Evolutionary conservation across 345 rosid genomes (phyloP).

Genomic region (Boechera divaricarpa): DNA sequence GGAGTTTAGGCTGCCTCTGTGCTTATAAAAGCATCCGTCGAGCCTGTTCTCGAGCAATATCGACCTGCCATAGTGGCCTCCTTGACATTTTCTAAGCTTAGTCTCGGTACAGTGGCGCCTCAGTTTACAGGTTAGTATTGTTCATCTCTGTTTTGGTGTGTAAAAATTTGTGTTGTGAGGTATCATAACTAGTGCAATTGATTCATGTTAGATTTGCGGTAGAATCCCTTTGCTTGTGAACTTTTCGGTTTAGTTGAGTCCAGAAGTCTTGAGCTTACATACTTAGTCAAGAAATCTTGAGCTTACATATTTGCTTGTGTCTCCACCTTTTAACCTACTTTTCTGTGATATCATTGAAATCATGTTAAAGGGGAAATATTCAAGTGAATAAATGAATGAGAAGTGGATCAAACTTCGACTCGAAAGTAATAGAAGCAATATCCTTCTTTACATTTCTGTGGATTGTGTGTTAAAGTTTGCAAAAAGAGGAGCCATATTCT

Average conservation of each 20-base stretch:
- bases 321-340: constrained; percentile 2
- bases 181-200: constrained; percentile 6
- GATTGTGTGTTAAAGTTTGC: constrained; percentile 2
- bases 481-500: constrained; percentile 3
- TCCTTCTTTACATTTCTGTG: constrained; percentile 13
- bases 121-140: constrained; percentile 88
- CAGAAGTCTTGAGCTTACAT: constrained; percentile 6
- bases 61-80: constrained; percentile 90
- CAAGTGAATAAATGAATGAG: neutral
- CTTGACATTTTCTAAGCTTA: constrained; percentile 88
- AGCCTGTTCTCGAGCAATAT: constrained; percentile 92
- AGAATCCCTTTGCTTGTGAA: constrained; percentile 12
- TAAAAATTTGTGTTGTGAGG: constrained; percentile 15
- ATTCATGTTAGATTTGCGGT: constrained; percentile 11
- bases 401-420: neutral
- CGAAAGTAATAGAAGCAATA: neutral
- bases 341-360: constrained; percentile 6
- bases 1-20: constrained; percentile 91
- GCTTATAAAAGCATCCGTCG: constrained; percentile 82
- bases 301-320: neutral
- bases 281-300: neutral
- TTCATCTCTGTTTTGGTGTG: constrained; percentile 1
- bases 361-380: constrained; percentile 8
- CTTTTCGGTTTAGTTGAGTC: constrained; percentile 16
- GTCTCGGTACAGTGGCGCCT: constrained; percentile 99